Evolutionary conservation across 2,329 filamentous ascomycete genomes (phyloP), one percentile per base, ranked within the genome.

Genomic region (Berkeleyomyces rouxiae): DNA sequence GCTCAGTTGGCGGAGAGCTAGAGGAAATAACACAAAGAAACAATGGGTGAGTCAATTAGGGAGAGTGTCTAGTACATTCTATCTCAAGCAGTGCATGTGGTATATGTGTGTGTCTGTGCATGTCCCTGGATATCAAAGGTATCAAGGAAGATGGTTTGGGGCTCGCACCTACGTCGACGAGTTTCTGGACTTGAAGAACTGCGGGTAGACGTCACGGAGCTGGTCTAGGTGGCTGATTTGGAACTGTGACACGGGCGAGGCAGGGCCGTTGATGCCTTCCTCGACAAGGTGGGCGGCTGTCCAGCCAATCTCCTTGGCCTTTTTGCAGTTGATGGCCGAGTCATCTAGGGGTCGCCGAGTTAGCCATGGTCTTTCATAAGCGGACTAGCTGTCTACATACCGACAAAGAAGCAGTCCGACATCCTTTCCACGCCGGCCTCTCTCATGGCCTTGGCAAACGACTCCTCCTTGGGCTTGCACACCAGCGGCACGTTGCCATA

Each of bases 371-470:
- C 31, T 51, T 31, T 7, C 10, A 6, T 10, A 4, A 51, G 9
- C 31, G 31, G 7, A 23, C 47, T 13, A 33, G 2, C 3, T 7
- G n/a, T 40, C n/a, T 31, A 77, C 87, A 70, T 76, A 93, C 90
- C 90, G 67, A 99, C 90, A 72, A 96, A 99, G 71, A 87, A 99
- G 73, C 92, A 97, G 65, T 90, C 81, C 51, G 86, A 79, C 9
- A 77, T 76, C 43, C 81, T 78, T 11, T 81, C 78, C 1, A 87
- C 82, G 0, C 85, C 87, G 0, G 92, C 90, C 68, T 97, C 87
- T 57, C 73, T 77, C 87, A 97, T 96, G 4, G 88, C 93, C 74
- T 93, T 96, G 44, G 81, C 81, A 71, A 84, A 99, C 86, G 95
- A 93, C 60, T 84, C 83, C 61, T 79, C 78, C 63, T 87, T 81